Conservation (phyloP, 306 rosid genomes). For the Ammopiptanthus mongolicus region DNA sequence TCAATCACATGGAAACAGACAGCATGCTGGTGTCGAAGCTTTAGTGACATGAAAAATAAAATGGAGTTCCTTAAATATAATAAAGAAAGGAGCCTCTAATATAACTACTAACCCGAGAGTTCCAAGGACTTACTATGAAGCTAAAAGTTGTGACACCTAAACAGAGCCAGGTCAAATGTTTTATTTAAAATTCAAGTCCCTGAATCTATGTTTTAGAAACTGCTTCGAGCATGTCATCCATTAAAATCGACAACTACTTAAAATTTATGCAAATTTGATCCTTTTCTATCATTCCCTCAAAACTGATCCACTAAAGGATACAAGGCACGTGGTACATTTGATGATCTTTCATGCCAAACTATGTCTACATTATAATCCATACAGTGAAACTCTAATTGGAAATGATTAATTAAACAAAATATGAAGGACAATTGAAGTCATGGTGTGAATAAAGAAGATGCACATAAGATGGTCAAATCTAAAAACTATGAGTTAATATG, state of each 20-base stretch:
- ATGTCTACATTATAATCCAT: neutral
- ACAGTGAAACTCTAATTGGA: neutral
- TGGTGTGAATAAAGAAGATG: neutral
- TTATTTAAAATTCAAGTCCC: neutral
- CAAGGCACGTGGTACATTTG: neutral
- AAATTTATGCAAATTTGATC: neutral
- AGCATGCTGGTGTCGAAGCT: neutral
- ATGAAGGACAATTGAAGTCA: neutral
- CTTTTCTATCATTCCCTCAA: neutral
- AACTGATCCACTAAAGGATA: neutral
- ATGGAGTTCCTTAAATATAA: neutral
- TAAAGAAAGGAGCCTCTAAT: neutral
- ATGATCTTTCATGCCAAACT: no score
- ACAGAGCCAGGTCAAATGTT: neutral
- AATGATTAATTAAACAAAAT: neutral
- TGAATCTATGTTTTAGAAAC: neutral
- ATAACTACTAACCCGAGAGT: neutral
- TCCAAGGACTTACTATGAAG: neutral
- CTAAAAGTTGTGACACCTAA: neutral
- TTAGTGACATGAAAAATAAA: no score
- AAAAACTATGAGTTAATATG: neutral
- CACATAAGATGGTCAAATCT: neutral
- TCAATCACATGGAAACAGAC: neutral
- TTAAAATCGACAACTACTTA: neutral
- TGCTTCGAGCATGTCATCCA: neutral